Conservation (phyloP, 2,329 filamentous ascomycete species). For the Trichoderma cornu-damae region DNA sequence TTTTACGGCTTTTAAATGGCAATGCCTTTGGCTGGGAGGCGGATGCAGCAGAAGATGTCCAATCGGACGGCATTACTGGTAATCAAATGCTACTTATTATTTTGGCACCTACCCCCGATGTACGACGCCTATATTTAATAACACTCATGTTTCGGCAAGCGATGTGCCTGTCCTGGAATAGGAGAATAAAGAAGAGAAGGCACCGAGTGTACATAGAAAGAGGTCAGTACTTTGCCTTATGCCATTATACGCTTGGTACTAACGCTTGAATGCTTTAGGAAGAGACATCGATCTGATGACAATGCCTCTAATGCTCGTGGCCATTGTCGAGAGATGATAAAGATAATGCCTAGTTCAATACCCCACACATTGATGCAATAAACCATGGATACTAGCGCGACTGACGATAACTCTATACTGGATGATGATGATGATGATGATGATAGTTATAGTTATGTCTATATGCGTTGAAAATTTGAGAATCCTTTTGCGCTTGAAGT, state of each 20-base stretch:
- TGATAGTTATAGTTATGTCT: background rate
- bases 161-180: background rate
- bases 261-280: background rate
- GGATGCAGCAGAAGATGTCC: too few relatives aligned
- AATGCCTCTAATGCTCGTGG: background rate
- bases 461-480: background rate
- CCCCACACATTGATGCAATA: background rate
- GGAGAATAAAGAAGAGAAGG: background rate
- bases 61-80: too few relatives aligned
- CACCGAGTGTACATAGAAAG: background rate
- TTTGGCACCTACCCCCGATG: background rate
- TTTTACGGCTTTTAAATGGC: too few relatives aligned
- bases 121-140: background rate
- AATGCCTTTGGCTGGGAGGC: too few relatives aligned
- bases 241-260: background rate
- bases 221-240: background rate
- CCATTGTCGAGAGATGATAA: background rate
- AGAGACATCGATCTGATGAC: background rate
- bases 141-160: background rate
- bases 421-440: background rate
- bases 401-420: background rate
- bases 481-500: too few relatives aligned
- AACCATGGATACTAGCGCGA: background rate
- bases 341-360: background rate
- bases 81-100: background rate